Evolutionary conservation across 768 basidiomycete species (phyloP).

Genomic region (Calocera cornea): DNA sequence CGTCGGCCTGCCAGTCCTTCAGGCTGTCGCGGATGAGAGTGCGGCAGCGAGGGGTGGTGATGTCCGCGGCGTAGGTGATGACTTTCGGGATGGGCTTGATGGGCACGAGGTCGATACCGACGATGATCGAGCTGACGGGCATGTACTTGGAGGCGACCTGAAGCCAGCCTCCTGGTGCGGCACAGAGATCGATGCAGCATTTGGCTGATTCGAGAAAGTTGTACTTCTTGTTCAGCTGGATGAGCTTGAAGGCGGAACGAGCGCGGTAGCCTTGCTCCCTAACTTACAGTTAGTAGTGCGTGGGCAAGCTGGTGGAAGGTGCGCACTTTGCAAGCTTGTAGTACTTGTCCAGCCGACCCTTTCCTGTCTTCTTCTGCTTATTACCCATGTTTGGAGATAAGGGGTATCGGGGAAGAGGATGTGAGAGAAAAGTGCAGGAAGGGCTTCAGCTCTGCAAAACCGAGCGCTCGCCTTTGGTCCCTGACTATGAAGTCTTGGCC

Average conservation of each 20-base stretch:
- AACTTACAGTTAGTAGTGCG: slow-evolving; percentile 7
- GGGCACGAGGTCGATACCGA: slow-evolving; percentile 93
- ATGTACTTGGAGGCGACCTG: slow-evolving; percentile 98
- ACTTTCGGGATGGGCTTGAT: slow-evolving; percentile 93
- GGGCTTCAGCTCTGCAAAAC: not conserved
- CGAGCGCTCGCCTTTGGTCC: not conserved
- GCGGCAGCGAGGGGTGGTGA: slow-evolving; percentile 84
- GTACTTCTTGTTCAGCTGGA: slow-evolving; percentile 97
- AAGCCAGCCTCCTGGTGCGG: slow-evolving; percentile 97
- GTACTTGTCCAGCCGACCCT: slow-evolving; percentile 91
- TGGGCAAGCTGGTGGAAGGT: not conserved
- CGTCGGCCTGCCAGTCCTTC: slow-evolving; percentile 98
- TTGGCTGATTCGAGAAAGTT: slow-evolving; percentile 73
- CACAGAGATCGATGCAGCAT: slow-evolving; percentile 96
- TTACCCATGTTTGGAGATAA: slow-evolving; percentile 41
- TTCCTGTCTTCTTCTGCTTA: slow-evolving; percentile 89
- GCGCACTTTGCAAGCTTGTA: slow-evolving; percentile 84
- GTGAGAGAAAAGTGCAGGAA: not conserved
- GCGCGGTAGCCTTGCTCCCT: slow-evolving; percentile 99
- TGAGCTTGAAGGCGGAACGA: slow-evolving; percentile 97
- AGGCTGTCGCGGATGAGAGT: slow-evolving; percentile 71
- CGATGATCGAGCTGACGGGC: slow-evolving; percentile 81
- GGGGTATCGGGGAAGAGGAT: not conserved
- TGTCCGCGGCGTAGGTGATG: slow-evolving; percentile 83
- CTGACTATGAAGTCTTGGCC: not conserved